phyloP scores from a whole-genome alignment of 1,284 basidiomycete species.

The Agaricales sp. region DNA sequence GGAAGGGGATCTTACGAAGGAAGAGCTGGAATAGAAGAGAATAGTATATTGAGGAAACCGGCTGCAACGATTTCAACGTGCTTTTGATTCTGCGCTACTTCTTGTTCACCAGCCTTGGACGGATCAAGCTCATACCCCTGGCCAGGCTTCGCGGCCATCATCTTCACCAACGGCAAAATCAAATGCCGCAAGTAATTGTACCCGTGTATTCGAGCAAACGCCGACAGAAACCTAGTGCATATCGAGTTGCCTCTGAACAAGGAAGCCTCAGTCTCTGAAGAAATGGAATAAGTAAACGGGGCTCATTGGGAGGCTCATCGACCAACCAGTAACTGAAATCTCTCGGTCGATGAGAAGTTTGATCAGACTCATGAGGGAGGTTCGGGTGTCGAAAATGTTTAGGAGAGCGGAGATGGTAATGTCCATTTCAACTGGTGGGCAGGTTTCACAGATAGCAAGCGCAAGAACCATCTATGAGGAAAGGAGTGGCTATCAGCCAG shows the following conservation, averaged over 20 bases:
- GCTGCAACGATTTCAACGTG: conserved; percentile 69
- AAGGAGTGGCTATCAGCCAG: conserved; percentile 4
- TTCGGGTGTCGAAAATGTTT: conserved; percentile 75
- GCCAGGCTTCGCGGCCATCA: conserved; percentile 66
- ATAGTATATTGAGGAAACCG: conserved; percentile 70
- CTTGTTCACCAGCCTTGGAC: conserved; percentile 46
- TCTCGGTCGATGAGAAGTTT: conserved; percentile 83
- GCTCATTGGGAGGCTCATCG: not conserved
- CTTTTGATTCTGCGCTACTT: conserved; percentile 58
- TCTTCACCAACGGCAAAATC: conserved; percentile 66
- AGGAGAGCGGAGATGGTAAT: conserved; percentile 81
- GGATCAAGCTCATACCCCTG: conserved; percentile 78
- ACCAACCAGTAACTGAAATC: conserved; percentile 62
- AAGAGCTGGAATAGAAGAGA: conserved; percentile 57
- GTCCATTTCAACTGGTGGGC: conserved; percentile 70
- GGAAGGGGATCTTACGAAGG: conserved; percentile 52
- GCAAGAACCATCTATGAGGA: conserved; percentile 58
- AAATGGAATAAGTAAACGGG: conserved; percentile 2
- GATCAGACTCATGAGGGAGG: conserved; percentile 64
- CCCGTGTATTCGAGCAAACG: conserved; percentile 79
- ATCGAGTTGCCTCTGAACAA: conserved; percentile 84
- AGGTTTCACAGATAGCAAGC: conserved; percentile 79
- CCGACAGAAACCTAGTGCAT: conserved; percentile 75
- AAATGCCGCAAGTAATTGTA: conserved; percentile 80
- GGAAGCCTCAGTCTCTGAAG: conserved; percentile 62